Conservation (phyloP, 805 yeast species). For the Saccharomycopsis fibuligera region DNA sequence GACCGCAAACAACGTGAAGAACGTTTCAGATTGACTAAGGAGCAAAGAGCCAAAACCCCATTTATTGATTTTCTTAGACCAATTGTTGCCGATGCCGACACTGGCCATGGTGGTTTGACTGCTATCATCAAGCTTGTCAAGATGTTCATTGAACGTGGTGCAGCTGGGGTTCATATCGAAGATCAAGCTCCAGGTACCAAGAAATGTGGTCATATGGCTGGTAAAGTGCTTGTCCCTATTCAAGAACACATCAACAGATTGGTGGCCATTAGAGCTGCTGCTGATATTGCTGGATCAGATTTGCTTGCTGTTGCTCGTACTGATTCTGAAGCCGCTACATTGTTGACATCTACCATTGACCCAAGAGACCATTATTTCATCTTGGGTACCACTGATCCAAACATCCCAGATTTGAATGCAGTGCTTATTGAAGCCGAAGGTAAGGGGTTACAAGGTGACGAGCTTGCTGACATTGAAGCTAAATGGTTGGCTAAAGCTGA, state of each 20-base stretch:
- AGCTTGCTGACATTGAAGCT: constrained; percentile 65
- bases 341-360: constrained; percentile 90
- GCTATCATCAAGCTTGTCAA: constrained; percentile 94
- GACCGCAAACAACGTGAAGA: constrained; percentile 94
- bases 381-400: constrained; percentile 85
- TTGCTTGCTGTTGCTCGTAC: constrained; percentile 89
- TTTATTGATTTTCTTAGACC: constrained; percentile 89
- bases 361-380: constrained; percentile 90
- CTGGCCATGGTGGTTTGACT: constrained; percentile 98
- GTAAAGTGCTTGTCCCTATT: constrained; percentile 93
- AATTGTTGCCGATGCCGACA: constrained; percentile 94
- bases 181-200: constrained; percentile 99
- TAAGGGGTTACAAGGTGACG: constrained; percentile 64
- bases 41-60: constrained; percentile 62
- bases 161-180: constrained; percentile 97
- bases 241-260: constrained; percentile 95
- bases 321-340: constrained; percentile 96
- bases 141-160: constrained; percentile 95
- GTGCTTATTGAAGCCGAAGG: constrained; percentile 78
- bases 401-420: constrained; percentile 63
- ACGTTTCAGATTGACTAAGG: constrained; percentile 52
- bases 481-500: constrained; percentile 82
- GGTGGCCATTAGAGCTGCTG: constrained; percentile 89
- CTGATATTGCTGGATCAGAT: constrained; percentile 87
- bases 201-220: constrained; percentile 99